A percentile compares a stretch with the other conserved stretches of the same genome.
Evolutionary conservation across 2,329 filamentous ascomycete species (phyloP).

Genomic region (Penicillium sumatraense): DNA sequence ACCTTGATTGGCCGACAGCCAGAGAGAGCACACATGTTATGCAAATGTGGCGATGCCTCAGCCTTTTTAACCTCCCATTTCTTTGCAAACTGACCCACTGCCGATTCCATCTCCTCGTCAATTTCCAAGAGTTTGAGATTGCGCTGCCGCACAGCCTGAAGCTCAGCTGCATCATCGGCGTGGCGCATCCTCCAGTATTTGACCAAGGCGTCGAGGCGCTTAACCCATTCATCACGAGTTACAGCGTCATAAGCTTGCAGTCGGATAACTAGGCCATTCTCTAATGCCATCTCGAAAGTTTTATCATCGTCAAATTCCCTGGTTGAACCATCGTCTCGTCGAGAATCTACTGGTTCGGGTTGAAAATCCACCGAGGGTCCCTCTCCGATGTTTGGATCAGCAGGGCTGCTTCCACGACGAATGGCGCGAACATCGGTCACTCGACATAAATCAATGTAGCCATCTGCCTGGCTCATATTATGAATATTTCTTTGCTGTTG

Average conservation of each 20-base stretch:
- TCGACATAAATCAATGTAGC: conserved; percentile 65
- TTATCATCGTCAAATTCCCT: conserved; percentile 60
- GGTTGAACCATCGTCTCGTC: conserved; percentile 58
- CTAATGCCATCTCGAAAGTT: conserved; percentile 65
- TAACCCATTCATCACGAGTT: conserved; percentile 66
- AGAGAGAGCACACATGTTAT: conserved; percentile 69
- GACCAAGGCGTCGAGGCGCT: conserved; percentile 59
- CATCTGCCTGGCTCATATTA: conserved; percentile 64
- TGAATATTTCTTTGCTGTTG: conserved; percentile 63
- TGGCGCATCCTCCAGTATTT: conserved; percentile 66
- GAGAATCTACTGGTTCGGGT: conserved; percentile 51
- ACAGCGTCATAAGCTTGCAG: conserved; percentile 62
- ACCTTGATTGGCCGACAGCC: conserved; percentile 64
- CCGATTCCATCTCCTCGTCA: conserved; percentile 68
- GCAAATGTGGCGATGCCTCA: conserved; percentile 66
- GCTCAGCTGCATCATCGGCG: conserved; percentile 60
- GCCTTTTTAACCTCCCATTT: conserved; percentile 72
- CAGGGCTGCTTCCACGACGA: conserved; percentile 55
- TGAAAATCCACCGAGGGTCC: conserved; percentile 63
- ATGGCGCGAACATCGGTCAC: conserved; percentile 63
- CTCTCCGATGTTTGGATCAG: conserved; percentile 56
- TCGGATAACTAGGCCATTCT: conserved; percentile 65
- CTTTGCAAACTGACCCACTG: conserved; percentile 67
- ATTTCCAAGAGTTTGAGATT: conserved; percentile 66
- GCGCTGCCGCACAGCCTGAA: conserved; percentile 60